These are phyloP conservation scores for Ogataea glucozyma DNA, from an alignment of 805 yeast genomes.

Conservation along the genomic window DNA sequence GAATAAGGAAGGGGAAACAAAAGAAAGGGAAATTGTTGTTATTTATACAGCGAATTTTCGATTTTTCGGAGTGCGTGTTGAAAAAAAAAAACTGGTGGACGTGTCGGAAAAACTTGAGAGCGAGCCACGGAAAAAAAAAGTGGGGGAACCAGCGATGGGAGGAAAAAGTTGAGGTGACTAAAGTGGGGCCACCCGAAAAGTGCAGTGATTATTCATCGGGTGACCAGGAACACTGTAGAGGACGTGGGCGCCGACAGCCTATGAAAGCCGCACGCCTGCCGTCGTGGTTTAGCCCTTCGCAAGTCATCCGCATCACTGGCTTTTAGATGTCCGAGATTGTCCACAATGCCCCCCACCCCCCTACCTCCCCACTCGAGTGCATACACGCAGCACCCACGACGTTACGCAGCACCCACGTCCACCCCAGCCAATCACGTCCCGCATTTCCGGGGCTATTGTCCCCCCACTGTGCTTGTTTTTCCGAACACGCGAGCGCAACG, in stretches of 20 bases:
- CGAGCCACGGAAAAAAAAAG: too few relatives aligned
- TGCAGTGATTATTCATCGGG: background rate
- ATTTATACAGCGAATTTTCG: background rate
- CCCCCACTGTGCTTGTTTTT: slow-evolving; percentile 1
- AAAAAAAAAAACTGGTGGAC: too few relatives aligned
- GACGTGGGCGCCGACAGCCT: too few relatives aligned
- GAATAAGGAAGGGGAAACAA: too few relatives aligned
- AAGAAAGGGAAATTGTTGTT: slow-evolving; percentile 3
- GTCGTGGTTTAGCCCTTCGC: too few relatives aligned
- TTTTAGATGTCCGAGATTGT: background rate
- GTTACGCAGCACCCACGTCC: background rate
- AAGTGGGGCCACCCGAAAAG: background rate
- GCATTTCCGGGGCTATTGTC: slow-evolving; percentile 2
- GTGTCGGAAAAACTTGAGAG: slow-evolving; percentile 6
- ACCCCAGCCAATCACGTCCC: slow-evolving; percentile 5
- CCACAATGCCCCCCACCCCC: slow-evolving; percentile 2
- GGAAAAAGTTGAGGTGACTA: too few relatives aligned
- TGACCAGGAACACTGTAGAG: background rate
- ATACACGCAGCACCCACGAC: too few relatives aligned
- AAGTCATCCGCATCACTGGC: background rate
- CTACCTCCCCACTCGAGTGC: too few relatives aligned
- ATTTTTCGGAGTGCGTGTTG: slow-evolving; percentile 1
- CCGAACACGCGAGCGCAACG: background rate
- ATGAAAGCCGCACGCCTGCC: too few relatives aligned
- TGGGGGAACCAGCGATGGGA: too few relatives aligned